Conservation (phyloP, 192 early-diverging fungal species). For the Lobulomyces angularis region DNA sequence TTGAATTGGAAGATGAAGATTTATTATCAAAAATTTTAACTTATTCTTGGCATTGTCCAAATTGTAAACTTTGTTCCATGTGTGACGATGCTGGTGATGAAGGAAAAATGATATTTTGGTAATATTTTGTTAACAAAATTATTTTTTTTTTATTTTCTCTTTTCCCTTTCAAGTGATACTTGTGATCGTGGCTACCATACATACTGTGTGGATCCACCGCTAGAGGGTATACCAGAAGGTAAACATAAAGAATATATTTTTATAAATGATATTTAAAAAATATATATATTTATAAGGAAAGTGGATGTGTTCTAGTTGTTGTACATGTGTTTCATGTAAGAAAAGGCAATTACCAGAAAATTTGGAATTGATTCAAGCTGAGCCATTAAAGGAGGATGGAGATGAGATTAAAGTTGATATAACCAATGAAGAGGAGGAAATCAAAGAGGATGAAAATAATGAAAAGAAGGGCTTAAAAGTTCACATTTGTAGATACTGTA, state of each 20-base stretch:
- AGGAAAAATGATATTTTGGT: constrained; percentile 34
- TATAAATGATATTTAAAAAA: background rate
- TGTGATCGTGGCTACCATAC: constrained; percentile 45
- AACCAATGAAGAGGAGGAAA: background rate
- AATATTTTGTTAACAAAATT: too few species aligned
- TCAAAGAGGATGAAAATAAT: constrained; percentile 1
- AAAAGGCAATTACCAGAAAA: background rate
- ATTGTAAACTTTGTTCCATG: constrained; percentile 34
- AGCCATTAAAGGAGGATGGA: background rate
- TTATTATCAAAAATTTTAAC: constrained; percentile 25
- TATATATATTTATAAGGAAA: constrained; percentile 14
- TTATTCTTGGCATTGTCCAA: constrained; percentile 34
- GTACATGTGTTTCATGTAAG: constrained; percentile 24
- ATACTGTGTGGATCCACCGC: constrained; percentile 31
- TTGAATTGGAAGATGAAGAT: constrained; percentile 29
- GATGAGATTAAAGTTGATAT: background rate
- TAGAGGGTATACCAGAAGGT: constrained; percentile 34
- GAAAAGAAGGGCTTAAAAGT: constrained; percentile 12
- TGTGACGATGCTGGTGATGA: constrained; percentile 40
- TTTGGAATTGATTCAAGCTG: background rate
- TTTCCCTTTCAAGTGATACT: too few species aligned
- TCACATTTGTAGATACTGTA: constrained; percentile 33
- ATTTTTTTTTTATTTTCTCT: too few species aligned
- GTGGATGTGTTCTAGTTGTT: constrained; percentile 34
- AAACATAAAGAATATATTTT: background rate